A percentile compares a stretch with the other conserved stretches of the same genome.
Evolutionary conservation across 1,284 basidiomycete species (phyloP).

Genomic region (Vanrija sp.): DNA sequence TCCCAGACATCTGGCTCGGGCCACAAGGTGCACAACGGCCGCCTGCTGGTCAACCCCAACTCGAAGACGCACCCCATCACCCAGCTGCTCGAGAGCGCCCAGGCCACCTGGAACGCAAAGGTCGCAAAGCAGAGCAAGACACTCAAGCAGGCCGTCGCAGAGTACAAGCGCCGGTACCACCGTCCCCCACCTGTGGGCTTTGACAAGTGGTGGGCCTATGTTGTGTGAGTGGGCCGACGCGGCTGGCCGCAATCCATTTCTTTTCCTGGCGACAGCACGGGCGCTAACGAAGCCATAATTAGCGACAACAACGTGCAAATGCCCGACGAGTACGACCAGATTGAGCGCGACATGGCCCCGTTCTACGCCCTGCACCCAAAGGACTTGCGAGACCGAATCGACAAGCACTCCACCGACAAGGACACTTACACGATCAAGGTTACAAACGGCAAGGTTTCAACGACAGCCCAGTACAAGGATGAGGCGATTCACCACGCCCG

Average conservation of each 20-base stretch:
- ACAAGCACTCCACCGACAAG: constrained; percentile 14
- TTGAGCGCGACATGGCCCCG: constrained; percentile 36
- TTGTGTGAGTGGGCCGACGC: constrained; percentile 38
- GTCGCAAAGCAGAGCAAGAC: constrained; percentile 55
- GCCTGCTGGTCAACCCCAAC: constrained; percentile 25
- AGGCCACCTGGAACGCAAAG: constrained; percentile 56
- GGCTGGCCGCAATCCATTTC: neutral
- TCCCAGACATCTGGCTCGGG: neutral
- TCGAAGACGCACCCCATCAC: constrained; percentile 54
- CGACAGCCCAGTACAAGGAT: constrained; percentile 14
- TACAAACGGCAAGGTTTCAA: constrained; percentile 12
- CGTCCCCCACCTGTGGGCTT: constrained; percentile 56
- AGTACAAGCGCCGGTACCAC: constrained; percentile 52
- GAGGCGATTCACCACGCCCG: constrained; percentile 28
- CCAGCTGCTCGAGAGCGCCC: constrained; percentile 55
- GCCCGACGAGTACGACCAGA: constrained; percentile 48
- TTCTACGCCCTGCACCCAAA: constrained; percentile 52
- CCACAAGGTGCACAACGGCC: constrained; percentile 23
- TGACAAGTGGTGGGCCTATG: constrained; percentile 59
- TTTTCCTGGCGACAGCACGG: neutral
- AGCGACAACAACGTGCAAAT: constrained; percentile 53
- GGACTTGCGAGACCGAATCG: constrained; percentile 61
- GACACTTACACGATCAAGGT: constrained; percentile 26
- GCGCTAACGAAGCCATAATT: neutral
- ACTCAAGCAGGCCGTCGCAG: constrained; percentile 55